phyloP scores from a whole-genome alignment of 2,329 filamentous ascomycete species.

The Chaetomium olivaceum region DNA sequence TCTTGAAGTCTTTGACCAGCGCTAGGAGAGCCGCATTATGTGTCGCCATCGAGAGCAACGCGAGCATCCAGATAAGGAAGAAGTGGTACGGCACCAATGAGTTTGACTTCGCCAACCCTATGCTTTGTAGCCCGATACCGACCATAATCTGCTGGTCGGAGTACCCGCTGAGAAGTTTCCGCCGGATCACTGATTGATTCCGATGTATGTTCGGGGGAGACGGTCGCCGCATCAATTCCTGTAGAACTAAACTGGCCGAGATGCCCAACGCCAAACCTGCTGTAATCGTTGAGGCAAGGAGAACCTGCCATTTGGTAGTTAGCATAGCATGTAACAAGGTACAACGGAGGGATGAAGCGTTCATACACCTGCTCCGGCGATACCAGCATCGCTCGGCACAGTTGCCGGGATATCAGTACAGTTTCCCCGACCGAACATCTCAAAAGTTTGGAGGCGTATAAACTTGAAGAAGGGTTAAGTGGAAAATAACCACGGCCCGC shows the following conservation, averaged over 20 bases:
- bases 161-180: conserved; percentile 65
- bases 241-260: conserved; percentile 57
- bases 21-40: conserved; percentile 67
- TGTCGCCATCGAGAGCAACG: conserved; percentile 63
- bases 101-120: conserved; percentile 61
- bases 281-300: conserved; percentile 67
- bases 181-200: conserved; percentile 53
- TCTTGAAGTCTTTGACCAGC: conserved; percentile 64
- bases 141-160: conserved; percentile 69
- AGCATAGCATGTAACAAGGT: neutral
- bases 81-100: conserved; percentile 67
- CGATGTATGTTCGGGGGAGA: conserved; percentile 23
- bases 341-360: neutral
- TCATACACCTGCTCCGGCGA: conserved; percentile 58
- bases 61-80: conserved; percentile 70
- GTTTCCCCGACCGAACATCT: conserved; percentile 35
- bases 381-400: conserved; percentile 55
- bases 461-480: neutral
- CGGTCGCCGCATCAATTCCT: conserved; percentile 43
- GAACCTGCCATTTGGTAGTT: conserved; percentile 44
- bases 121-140: conserved; percentile 66
- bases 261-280: conserved; percentile 58
- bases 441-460: neutral
- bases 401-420: conserved; percentile 47
- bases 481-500: neutral